These are phyloP conservation scores for Larix sibirica DNA, from an alignment of 83 land plant genomes.

Conservation along the genomic window DNA sequence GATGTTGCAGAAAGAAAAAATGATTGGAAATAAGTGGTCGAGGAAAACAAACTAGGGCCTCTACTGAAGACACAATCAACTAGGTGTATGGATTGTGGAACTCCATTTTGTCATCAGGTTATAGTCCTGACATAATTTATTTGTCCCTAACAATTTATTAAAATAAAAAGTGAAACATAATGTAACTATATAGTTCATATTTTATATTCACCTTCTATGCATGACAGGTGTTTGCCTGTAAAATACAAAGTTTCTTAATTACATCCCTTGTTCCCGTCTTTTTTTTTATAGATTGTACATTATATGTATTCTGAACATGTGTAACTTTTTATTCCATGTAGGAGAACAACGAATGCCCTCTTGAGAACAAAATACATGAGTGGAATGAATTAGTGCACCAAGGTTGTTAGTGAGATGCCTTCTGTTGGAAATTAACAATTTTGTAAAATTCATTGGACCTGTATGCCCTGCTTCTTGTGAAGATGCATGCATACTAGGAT, in stretches of 20 bases:
- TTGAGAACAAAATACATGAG: constrained; percentile 97
- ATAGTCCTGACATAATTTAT: background rate
- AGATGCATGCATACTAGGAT: constrained; percentile 97
- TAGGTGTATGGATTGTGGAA: constrained; percentile 99
- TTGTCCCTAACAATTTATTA: background rate
- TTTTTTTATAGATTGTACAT: background rate
- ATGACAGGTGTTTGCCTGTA: no score
- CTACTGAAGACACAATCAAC: constrained; percentile 95
- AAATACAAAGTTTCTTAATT: no score
- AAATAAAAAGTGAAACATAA: background rate
- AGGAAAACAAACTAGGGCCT: constrained; percentile 57
- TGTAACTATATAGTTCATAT: no score
- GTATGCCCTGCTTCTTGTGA: constrained; percentile 99
- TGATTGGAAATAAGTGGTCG: constrained; percentile 93
- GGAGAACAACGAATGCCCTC: constrained; percentile 94
- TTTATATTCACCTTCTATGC: no score
- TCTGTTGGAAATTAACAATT: constrained; percentile 97
- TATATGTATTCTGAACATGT: background rate
- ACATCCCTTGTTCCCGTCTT: no score
- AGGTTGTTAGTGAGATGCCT: constrained; percentile 93
- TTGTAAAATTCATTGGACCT: constrained; percentile 95
- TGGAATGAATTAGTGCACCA: constrained; percentile 96
- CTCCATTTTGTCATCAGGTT: constrained; percentile 99
- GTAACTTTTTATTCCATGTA: constrained; percentile 17
- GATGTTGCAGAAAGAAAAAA: constrained; percentile 63